These are phyloP conservation scores for Fusarium torreyae DNA, from an alignment of 2,329 filamentous ascomycete genomes.

Conservation along the genomic window DNA sequence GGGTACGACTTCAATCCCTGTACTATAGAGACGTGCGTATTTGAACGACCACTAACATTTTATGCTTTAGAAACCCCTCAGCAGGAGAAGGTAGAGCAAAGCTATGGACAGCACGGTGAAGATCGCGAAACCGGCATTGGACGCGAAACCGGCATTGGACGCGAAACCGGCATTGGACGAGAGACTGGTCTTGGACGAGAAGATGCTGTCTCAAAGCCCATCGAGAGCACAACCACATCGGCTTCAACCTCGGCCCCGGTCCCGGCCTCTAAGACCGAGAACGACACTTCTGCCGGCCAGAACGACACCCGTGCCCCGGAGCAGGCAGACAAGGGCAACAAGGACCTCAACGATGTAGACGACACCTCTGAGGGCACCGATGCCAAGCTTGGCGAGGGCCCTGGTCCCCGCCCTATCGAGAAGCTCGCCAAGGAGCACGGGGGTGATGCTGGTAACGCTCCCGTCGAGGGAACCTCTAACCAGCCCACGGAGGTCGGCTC, in stretches of 20 bases:
- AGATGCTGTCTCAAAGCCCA: constrained; percentile 8
- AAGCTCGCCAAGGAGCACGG: constrained; percentile 56
- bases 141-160: neutral
- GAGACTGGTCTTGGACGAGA: constrained; percentile 20
- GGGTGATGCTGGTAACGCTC: constrained; percentile 51
- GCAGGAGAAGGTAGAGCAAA: constrained; percentile 41
- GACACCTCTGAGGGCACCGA: constrained; percentile 46
- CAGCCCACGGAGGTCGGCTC: constrained; percentile 30
- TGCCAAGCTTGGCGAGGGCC: constrained; percentile 52
- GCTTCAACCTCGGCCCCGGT: neutral
- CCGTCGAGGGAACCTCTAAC: constrained; percentile 22
- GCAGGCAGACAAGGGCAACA: constrained; percentile 48
- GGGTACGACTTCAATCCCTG: constrained; percentile 56
- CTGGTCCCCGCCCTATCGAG: constrained; percentile 50
- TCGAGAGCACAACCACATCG: constrained; percentile 5
- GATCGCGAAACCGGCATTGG: constrained; percentile 19
- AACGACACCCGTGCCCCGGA: constrained; percentile 59
- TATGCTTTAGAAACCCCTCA: constrained; percentile 28
- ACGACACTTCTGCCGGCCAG: constrained; percentile 52
- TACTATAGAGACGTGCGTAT: neutral
- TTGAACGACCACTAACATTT: constrained; percentile 11
- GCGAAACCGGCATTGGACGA: neutral
- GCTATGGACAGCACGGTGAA: constrained; percentile 27
- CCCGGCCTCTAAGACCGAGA: constrained; percentile 11
- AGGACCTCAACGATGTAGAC: constrained; percentile 56